These are phyloP conservation scores for Cornus florida DNA, from an alignment of 148 eudicot genomes.

Conservation along the genomic window DNA sequence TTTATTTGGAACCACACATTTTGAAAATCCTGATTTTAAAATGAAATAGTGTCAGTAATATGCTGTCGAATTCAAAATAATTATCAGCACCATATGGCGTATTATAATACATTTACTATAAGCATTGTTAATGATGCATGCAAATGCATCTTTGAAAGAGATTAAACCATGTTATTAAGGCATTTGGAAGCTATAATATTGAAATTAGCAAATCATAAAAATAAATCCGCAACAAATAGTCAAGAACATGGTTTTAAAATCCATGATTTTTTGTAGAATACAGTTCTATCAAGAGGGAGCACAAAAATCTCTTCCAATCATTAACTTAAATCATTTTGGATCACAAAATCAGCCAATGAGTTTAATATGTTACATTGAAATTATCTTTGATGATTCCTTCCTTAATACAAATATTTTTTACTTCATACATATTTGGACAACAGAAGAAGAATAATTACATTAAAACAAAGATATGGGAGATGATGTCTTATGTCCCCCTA, in stretches of 20 bases:
- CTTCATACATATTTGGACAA: not conserved
- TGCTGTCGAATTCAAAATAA: too few species aligned
- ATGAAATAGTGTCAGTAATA: too few species aligned
- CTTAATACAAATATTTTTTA: not conserved
- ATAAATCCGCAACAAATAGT: not conserved
- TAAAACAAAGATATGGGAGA: conserved; percentile 7
- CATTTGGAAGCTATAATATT: too few species aligned
- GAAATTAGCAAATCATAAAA: too few species aligned
- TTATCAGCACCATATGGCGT: too few species aligned
- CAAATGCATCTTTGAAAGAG: too few species aligned
- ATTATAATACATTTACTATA: too few species aligned
- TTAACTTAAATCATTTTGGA: not conserved
- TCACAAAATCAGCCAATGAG: not conserved
- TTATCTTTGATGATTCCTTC: not conserved
- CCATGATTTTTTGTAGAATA: not conserved
- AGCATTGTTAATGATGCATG: too few species aligned
- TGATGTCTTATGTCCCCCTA: not conserved
- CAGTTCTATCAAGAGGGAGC: not conserved
- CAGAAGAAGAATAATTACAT: not conserved
- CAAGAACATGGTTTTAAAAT: not conserved
- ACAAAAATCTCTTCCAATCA: not conserved
- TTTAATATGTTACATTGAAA: not conserved
- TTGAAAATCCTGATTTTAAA: too few species aligned
- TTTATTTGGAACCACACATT: too few species aligned
- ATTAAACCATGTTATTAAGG: too few species aligned